Evolutionary conservation across 1,284 basidiomycete species (phyloP), one percentile per base, ranked within the genome.

Genomic region (Ganoderma resinaceum): DNA sequence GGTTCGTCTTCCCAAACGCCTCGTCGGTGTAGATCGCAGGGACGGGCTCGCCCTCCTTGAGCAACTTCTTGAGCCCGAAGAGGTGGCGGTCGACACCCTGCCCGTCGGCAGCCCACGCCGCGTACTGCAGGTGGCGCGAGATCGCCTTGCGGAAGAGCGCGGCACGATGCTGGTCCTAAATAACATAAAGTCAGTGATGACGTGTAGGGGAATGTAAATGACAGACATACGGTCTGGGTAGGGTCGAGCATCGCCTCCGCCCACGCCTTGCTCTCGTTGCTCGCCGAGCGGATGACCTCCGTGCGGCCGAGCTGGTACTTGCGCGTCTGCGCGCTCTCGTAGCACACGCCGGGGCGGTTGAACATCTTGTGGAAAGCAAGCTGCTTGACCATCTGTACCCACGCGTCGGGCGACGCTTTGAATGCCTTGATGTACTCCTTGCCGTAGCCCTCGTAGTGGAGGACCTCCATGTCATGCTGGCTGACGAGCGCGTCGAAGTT

Each of bases 31-130:
- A 98, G 14, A 98, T 82, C 68, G 82, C 88, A 0, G 96, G 96
- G 46, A 93, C 69, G 65, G 86, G 79, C 81, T 99, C 97, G 49
- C 90, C 94, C 33, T 90, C 87, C 68, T 86, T 84, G 63, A 99
- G 75, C 73, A 95, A 83, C 84, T 91, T 93, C 85, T 96, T 98
- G 74, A 98, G 82, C 18, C 96, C 98, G 79, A 97, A 98, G 66
- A 99, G 82, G 82, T 99, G 97, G 49, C 97, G 88, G 80, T 99
- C 98, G 33, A 99, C 96, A 63, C 97, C 98, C 80, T 95, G 92
- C 0, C 93, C 97, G 72, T 98, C 95, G 5, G 96, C 95, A 1
- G 97, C 96, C 90, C 95, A 96, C 5, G 87, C 85, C 2, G 94
- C 90, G 80, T 99, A 98, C 78, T 93, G 87, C 73, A 95, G 84